These are phyloP conservation scores for Russula brevipes DNA, from an alignment of 768 basidiomycete genomes.

Conservation along the genomic window DNA sequence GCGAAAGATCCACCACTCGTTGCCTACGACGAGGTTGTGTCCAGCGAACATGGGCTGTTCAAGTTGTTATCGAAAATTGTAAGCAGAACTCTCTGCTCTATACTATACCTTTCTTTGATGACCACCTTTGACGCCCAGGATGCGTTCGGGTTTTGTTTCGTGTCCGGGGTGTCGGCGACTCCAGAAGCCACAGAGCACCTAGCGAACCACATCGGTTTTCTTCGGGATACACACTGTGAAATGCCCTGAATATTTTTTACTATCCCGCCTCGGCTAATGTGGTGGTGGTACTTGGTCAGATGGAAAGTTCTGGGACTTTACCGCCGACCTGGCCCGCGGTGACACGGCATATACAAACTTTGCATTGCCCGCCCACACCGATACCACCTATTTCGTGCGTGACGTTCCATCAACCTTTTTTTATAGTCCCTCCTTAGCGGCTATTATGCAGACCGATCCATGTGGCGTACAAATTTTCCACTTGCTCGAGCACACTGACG, in stretches of 20 bases:
- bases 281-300: slow-evolving; percentile 41
- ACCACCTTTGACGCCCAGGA: slow-evolving; percentile 44
- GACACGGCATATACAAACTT: slow-evolving; percentile 93
- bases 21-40: slow-evolving; percentile 69
- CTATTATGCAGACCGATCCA: slow-evolving; percentile 69
- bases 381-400: slow-evolving; percentile 65
- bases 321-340: slow-evolving; percentile 81
- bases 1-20: slow-evolving; percentile 68
- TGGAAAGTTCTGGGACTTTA: slow-evolving; percentile 97
- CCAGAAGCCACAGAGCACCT: slow-evolving; percentile 82
- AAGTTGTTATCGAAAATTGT: slow-evolving; percentile 82
- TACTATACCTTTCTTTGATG: neutral
- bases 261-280: neutral
- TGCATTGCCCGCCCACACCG: slow-evolving; percentile 80
- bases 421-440: neutral
- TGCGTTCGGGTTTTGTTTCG: slow-evolving; percentile 83
- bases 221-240: slow-evolving; percentile 78
- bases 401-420: slow-evolving; percentile 26
- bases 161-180: slow-evolving; percentile 73
- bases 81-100: slow-evolving; percentile 29
- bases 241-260: neutral
- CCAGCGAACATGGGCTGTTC: slow-evolving; percentile 56
- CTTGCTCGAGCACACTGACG: slow-evolving; percentile 75
- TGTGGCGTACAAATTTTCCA: slow-evolving; percentile 96
- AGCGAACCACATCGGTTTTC: slow-evolving; percentile 71